Evolutionary conservation across 129 eudicot genomes (phyloP), one percentile per base, ranked within the genome.

Genomic region (Flaveria ramosissima): DNA sequence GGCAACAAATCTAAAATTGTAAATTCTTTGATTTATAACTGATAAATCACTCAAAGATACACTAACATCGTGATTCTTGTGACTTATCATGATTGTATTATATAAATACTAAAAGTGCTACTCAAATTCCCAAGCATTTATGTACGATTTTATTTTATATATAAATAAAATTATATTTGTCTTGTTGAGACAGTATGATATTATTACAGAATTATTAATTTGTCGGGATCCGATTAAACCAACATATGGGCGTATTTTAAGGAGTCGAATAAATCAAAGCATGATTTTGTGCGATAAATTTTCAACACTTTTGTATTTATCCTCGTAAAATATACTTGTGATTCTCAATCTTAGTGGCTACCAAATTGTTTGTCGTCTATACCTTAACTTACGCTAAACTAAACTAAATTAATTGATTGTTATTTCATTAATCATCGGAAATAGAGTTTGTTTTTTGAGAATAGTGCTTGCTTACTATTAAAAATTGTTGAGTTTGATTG

Each of bases 201-300:
- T 21, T 62, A 39, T 71, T 50, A 71, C 17, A 42, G n/a, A 42
- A 30, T 72, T 63, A 53, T 73, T 14, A 26, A 74, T 73, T 65
- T 80, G 70, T 80, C 68, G 79, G 83, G 83, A 80, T 80, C 75
- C 53, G 84, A 30, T 67, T 19, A 74, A 80, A 43, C 75, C 75
- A 80, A 67, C 84, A 80, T 45, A 73, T 66, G n/a, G 53, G 75
- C 84, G 79, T 80, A 67, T 73, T 66, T 57, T 73, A 55, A 19
- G 84, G 84, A 80, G 75, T 73, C 70, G 79, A 53, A 43, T 73
- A 79, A 73, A 80, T 80, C 79, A 55, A 73, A 74, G 63, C 83
- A 73, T 80, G 77, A 73, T 63, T 63, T 79, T 43, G 55, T 65
- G 83, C 59, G 50, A 39, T 32, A 12, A 64, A 8, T 64, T 79